Percentiles rank a stretch among this genome's conserved stretches.
Conservation (phyloP, 257 asterid species). For the Primulina tabacum region DNA sequence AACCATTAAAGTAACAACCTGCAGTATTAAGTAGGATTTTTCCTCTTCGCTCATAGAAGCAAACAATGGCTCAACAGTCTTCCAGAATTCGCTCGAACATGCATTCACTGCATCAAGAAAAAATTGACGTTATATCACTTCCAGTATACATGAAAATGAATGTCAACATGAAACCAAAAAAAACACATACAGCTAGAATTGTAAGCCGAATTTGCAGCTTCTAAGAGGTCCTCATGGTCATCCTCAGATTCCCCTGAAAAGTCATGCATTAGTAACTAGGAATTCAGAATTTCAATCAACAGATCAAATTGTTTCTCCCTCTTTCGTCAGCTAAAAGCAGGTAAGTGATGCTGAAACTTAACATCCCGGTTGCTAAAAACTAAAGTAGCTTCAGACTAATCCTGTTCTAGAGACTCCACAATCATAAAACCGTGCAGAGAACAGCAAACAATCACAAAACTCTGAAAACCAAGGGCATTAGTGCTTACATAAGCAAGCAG, state of each 20-base stretch:
- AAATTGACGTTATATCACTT: conserved; percentile 15
- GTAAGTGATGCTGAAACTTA: conserved; percentile 1
- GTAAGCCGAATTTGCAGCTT: conserved; percentile 71
- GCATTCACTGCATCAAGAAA: conserved; percentile 55
- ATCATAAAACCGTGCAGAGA: conserved; percentile 6
- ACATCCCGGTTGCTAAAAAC: not conserved
- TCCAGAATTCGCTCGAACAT: conserved; percentile 82
- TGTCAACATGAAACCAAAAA: conserved; percentile 1
- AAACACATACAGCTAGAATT: conserved; percentile 55
- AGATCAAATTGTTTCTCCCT: conserved; percentile 11
- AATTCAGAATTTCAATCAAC: conserved; percentile 12
- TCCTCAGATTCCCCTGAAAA: conserved; percentile 89
- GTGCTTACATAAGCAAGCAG: conserved; percentile 13
- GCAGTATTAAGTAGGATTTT: conserved; percentile 52
- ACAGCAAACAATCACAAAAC: conserved; percentile 4
- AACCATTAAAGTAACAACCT: conserved; percentile 46
- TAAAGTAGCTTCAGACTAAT: not conserved
- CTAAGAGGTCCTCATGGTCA: conserved; percentile 75
- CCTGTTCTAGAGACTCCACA: conserved; percentile 3
- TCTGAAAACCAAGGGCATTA: not conserved
- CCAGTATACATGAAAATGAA: conserved; percentile 7
- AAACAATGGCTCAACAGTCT: conserved; percentile 65
- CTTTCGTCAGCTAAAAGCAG: conserved; percentile 2
- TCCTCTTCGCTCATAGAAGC: conserved; percentile 62
- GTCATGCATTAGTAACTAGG: conserved; percentile 1